Base-by-base conservation (phyloP, 2,329 filamentous ascomycete genomes). In the Cordyceps tenuipes region DNA sequence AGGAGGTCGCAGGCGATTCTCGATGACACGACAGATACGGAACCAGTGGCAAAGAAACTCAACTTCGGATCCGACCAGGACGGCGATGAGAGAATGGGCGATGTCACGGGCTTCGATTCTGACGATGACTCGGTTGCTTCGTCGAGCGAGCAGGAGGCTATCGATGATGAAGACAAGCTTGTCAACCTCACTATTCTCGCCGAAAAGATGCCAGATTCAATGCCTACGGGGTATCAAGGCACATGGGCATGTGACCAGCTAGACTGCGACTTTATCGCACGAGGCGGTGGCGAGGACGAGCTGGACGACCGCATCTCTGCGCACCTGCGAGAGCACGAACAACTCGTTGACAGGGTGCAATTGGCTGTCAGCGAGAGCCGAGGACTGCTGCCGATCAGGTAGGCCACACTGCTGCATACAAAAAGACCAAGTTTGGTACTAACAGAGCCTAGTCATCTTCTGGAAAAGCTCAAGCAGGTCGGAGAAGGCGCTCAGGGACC, bases 231-330 rank as follows among this genome's bases (percentile, higher is more conserved):
- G 0, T 81, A 83, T 0, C 78, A 84, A 61, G 81, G 86, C 57
- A 84, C 83, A 0, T 91, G 87, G 87, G 75, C 75, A 1, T 91
- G 88, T 66, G 79, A 80, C 5, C 78, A 87, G 62, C 81, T 84
- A 12, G 84, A 80, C 26, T 91, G 88, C 66, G 74, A 74, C 43
- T 85, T 85, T 65, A 77, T 85, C 46, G 83, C 90, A 12, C 85
- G 85, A 62, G 79, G 79, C 2, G 83, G 83, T n/a, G 80, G 83
- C 49, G 77, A 81, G 47, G 72, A 79, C 3, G 76, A 79, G 0
- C 82, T 82, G 26, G 79, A 82, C 61, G 72, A 76, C 5, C 72
- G 82, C 10, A 86, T 90, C 50, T 76, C 76, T 19, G 75, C 80
- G 52, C 88, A 91, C 67, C 80, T 86, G 44, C 63, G 76, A 44